Conservation (phyloP, 345 rosid genomes). For the Theobroma cacao region DNA sequence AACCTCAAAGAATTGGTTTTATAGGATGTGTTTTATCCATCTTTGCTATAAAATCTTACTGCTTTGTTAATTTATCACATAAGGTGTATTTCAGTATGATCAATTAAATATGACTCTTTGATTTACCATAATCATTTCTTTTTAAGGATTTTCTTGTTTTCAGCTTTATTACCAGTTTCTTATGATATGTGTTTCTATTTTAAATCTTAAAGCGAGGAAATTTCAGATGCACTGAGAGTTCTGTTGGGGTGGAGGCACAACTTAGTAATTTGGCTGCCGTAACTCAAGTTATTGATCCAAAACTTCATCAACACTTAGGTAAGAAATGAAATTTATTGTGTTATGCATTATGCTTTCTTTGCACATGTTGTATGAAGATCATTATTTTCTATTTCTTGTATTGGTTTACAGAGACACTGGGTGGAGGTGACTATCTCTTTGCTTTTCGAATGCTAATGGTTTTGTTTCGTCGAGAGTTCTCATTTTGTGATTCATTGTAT, state of each 20-base stretch:
- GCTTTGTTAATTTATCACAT: background rate
- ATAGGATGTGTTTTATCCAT: background rate
- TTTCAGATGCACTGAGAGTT: slow-evolving; percentile 83
- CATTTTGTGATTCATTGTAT: slow-evolving; percentile 91
- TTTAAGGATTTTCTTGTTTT: slow-evolving; percentile 10
- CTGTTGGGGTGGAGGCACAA: slow-evolving; percentile 93
- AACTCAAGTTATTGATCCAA: slow-evolving; percentile 92
- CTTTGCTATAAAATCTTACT: background rate
- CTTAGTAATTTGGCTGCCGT: slow-evolving; percentile 80
- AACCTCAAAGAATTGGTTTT: background rate
- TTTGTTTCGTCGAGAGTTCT: slow-evolving; percentile 90
- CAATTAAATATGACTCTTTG: background rate
- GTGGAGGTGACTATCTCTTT: slow-evolving; percentile 96
- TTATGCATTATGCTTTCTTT: background rate
- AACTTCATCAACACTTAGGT: slow-evolving; percentile 97
- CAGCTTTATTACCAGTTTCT: slow-evolving; percentile 22
- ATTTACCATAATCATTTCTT: background rate
- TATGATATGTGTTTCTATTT: slow-evolving; percentile 25
- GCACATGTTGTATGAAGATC: background rate
- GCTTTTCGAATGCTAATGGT: slow-evolving; percentile 98
- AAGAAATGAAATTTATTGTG: slow-evolving; percentile 11
- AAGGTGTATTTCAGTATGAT: background rate
- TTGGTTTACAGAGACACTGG: slow-evolving; percentile 65
- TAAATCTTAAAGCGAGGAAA: slow-evolving; percentile 71
- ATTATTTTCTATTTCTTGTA: slow-evolving; percentile 4